Evolutionary conservation across 2,329 filamentous ascomycete species (phyloP), one percentile per base, ranked within the genome.

Genomic region (Venturia carpophila): DNA sequence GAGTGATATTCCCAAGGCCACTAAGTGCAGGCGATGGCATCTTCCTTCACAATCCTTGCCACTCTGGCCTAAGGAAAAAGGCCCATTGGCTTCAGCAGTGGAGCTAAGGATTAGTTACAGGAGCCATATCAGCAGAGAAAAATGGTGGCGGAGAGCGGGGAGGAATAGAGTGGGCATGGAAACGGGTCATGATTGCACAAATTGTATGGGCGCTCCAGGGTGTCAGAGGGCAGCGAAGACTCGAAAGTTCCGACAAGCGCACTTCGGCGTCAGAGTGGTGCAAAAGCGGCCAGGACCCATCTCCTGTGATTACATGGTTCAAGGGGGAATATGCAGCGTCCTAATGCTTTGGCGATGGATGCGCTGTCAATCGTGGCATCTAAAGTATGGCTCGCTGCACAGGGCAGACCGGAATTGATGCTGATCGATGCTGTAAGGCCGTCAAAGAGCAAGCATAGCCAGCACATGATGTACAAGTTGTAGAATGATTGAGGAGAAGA

Each of bases 281-380:
- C 61, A 63, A 39, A 34, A 63, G 61, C 61, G 45, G 61, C 42
- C 19, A 63, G 45, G 61, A 47, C 61, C 60, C 21, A 45, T 24
- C 11, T 42, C 15, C 39, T 43, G 63, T 64, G 21, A 24, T 49
- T 24, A 45, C 63, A 64, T 64, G 63, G 63, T 34, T 64, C 47
- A 52, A 43, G 61, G 61, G 15, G 37, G 43, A 47, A 37, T 34
- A 42, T 63, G 63, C 63, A 64, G 49, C 9, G 41, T 52, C 52
- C 63, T 42, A 64, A 58, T 56, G 63, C 30, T 64, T 64, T 64
- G 63, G 63, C 43, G 49, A 30, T 58, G 63, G 52, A 49, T 39
- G 37, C 52, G 63, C 37, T 64, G 63, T 37, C 52, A 49, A 58
- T 64, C 43, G 47, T 64, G 63, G 63, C 63, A 64, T 56, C 2